Evolutionary conservation across 2,329 filamentous ascomycete species (phyloP).

Genomic region (Didymella segeticola): DNA sequence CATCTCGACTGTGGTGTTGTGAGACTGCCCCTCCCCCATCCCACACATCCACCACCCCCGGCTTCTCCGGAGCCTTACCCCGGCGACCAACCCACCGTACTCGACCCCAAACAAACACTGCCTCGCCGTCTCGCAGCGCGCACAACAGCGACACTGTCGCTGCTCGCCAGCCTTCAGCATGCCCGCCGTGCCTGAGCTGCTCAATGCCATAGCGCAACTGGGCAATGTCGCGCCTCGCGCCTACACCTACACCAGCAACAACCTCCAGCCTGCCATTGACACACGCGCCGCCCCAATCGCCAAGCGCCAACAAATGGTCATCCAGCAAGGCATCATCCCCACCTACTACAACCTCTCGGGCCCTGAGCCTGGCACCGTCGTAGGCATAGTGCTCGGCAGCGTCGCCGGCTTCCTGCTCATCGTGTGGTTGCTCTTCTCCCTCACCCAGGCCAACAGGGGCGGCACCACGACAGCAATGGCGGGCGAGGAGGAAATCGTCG

Average conservation of each 20-base stretch:
- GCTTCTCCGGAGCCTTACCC: slow-evolving; percentile 27
- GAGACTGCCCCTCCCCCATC: slow-evolving; percentile 21
- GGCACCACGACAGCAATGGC: slow-evolving; percentile 50
- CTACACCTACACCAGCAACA: slow-evolving; percentile 27
- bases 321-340: slow-evolving; percentile 59
- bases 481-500: slow-evolving; percentile 66
- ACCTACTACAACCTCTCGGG: slow-evolving; percentile 65
- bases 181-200: slow-evolving; percentile 35
- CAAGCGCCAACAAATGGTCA: slow-evolving; percentile 28
- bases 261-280: slow-evolving; percentile 22
- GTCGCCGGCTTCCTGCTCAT: slow-evolving; percentile 61
- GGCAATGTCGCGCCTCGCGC: slow-evolving; percentile 33
- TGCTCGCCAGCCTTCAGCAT: slow-evolving; percentile 23
- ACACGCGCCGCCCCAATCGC: slow-evolving; percentile 15
- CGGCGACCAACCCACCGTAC: slow-evolving; percentile 21
- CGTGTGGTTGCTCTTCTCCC: slow-evolving; percentile 58
- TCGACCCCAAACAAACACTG: slow-evolving; percentile 16
- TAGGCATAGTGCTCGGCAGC: slow-evolving; percentile 65
- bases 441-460: slow-evolving; percentile 42
- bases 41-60: slow-evolving; percentile 35
- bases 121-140: slow-evolving; percentile 11
- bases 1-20: slow-evolving; percentile 20
- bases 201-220: slow-evolving; percentile 30
- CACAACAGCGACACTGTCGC: slow-evolving; percentile 21
- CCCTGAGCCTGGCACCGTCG: slow-evolving; percentile 63